Evolutionary conservation across 148 eudicot species (phyloP).

Genomic region (Silene uniflora): DNA sequence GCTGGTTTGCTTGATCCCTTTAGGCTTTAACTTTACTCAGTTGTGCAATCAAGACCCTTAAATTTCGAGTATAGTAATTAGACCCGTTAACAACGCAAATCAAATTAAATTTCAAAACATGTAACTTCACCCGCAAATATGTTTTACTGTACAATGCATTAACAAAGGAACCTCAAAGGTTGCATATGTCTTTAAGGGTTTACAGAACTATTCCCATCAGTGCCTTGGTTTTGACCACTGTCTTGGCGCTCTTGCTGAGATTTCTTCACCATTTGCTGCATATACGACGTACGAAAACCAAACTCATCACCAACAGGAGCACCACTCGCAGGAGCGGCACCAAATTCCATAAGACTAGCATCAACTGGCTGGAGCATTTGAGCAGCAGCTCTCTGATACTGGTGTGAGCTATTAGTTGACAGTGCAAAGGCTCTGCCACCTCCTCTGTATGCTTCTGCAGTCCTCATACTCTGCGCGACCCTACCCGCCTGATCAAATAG

Average conservation of each 20-base stretch:
- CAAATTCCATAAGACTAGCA: neutral
- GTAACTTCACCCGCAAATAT: no score
- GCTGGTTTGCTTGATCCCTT: no score
- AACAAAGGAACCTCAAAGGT: neutral
- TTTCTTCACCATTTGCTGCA: slow-evolving; percentile 20
- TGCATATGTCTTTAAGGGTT: neutral
- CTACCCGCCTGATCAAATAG: neutral
- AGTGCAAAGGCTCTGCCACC: slow-evolving; percentile 33
- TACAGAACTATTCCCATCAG: neutral
- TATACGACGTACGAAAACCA: slow-evolving; percentile 11
- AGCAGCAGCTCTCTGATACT: slow-evolving; percentile 38
- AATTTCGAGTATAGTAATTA: no score
- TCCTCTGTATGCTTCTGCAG: slow-evolving; percentile 1
- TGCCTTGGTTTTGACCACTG: neutral
- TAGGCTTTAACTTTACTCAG: no score
- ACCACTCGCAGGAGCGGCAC: neutral
- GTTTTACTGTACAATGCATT: neutral
- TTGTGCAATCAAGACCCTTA: no score
- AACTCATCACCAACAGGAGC: neutral
- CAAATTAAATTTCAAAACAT: no score
- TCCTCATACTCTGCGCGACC: neutral
- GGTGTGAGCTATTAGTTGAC: slow-evolving; percentile 30
- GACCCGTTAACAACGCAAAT: no score
- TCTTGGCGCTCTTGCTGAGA: slow-evolving; percentile 7
- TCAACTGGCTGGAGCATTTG: slow-evolving; percentile 5